These are phyloP conservation scores for Phytophthora hybrid DNA, from an alignment of 352 stramenopile genomes.

Conservation along the genomic window DNA sequence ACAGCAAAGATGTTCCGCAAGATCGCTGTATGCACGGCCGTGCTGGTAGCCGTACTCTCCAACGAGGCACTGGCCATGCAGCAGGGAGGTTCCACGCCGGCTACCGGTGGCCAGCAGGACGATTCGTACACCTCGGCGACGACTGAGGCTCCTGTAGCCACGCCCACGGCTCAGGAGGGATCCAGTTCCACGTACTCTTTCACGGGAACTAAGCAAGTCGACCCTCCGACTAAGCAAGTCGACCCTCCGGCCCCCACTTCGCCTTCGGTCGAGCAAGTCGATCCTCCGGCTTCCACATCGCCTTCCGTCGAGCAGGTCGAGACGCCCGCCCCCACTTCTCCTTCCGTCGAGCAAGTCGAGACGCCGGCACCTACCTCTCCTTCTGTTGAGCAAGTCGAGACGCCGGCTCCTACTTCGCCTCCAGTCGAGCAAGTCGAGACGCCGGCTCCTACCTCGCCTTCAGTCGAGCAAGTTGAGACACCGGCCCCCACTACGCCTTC, in stretches of 20 bases:
- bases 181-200: neutral
- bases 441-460: neutral
- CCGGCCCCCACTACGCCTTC: slow-evolving; percentile 11
- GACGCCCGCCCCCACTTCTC: slow-evolving; percentile 13
- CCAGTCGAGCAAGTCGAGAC: neutral
- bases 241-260: no score
- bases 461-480: neutral
- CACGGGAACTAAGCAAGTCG: no score
- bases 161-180: slow-evolving; percentile 1
- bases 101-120: slow-evolving; percentile 19
- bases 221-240: no score
- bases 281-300: neutral
- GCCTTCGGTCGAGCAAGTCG: no score
- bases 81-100: slow-evolving; percentile 26
- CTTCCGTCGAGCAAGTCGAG: neutral
- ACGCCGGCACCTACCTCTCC: slow-evolving; percentile 7
- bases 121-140: slow-evolving; percentile 33
- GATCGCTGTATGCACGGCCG: slow-evolving; percentile 49
- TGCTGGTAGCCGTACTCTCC: slow-evolving; percentile 52
- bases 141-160: neutral
- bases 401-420: slow-evolving; percentile 9
- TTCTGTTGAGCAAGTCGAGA: neutral
- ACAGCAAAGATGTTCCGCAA: slow-evolving; percentile 54
- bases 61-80: slow-evolving; percentile 38
- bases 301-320: neutral